Conservation (phyloP, 257 asterid species). For the Verbascum thapsus region DNA sequence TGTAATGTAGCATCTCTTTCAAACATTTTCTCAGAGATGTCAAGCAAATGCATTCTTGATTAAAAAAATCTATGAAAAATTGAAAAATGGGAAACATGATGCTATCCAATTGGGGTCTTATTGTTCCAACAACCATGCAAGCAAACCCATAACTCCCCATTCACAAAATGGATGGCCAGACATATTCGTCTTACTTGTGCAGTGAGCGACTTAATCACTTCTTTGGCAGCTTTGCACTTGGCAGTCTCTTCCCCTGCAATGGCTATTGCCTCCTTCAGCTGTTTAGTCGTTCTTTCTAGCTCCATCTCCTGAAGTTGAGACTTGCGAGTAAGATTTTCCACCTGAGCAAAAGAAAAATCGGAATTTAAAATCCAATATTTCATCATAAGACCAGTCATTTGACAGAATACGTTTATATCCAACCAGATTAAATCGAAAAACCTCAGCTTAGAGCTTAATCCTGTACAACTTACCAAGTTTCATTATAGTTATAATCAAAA, state of each 20-base stretch:
- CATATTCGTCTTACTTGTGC: slow-evolving; percentile 65
- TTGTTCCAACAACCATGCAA: slow-evolving; percentile 14
- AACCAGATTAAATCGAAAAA: slow-evolving; percentile 14
- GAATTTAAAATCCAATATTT: slow-evolving; percentile 6
- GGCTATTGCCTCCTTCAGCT: slow-evolving; percentile 79
- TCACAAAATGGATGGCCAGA: slow-evolving; percentile 27
- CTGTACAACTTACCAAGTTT: slow-evolving; percentile 16
- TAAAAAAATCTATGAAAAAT: no score
- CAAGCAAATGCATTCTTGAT: no score
- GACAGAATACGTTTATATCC: not conserved
- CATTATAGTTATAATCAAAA: not conserved
- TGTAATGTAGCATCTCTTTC: no score
- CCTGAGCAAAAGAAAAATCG: slow-evolving; percentile 51
- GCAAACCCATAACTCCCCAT: slow-evolving; percentile 21
- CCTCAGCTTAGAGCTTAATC: slow-evolving; percentile 22
- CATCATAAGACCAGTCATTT: slow-evolving; percentile 11
- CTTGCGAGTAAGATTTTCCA: slow-evolving; percentile 68
- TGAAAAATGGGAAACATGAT: no score
- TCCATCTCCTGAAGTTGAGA: slow-evolving; percentile 81
- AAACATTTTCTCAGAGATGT: no score
- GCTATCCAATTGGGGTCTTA: no score
- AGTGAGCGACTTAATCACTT: slow-evolving; percentile 93
- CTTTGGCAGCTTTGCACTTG: slow-evolving; percentile 97
- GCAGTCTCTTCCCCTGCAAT: slow-evolving; percentile 95
- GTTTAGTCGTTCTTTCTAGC: slow-evolving; percentile 76